These are phyloP conservation scores for Russula emetica DNA, from an alignment of 768 basidiomycete species.

Conservation along the genomic window DNA sequence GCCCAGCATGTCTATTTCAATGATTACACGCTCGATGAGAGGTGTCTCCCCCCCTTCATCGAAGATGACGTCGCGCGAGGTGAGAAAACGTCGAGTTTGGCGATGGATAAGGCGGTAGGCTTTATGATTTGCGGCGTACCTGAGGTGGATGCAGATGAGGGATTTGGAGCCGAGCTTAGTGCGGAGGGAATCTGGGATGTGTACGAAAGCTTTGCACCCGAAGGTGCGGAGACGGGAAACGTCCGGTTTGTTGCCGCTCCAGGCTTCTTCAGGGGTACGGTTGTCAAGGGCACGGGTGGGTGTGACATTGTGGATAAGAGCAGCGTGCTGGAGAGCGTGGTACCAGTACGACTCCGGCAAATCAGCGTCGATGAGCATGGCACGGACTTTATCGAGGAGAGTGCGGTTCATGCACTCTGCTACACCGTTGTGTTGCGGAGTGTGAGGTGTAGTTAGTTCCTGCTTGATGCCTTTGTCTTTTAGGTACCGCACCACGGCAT, in stretches of 20 bases:
- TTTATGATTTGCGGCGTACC: conserved; percentile 14
- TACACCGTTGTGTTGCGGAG: too few relatives aligned
- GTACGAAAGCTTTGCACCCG: conserved; percentile 18
- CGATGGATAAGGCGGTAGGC: conserved; percentile 23
- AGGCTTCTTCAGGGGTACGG: conserved; percentile 25
- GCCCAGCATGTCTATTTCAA: too few relatives aligned
- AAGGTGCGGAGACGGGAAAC: conserved; percentile 20
- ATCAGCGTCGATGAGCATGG: conserved; percentile 22
- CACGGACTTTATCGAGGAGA: conserved; percentile 15
- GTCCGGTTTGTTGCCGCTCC: conserved; percentile 22
- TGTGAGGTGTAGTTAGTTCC: too few relatives aligned
- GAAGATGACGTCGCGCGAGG: conserved; percentile 23
- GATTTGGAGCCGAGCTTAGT: conserved; percentile 23
- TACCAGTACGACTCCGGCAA: conserved; percentile 27
- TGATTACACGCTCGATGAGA: too few relatives aligned
- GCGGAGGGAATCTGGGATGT: conserved; percentile 3
- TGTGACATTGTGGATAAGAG: not conserved
- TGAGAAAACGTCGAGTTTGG: not conserved
- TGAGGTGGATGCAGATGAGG: conserved; percentile 22
- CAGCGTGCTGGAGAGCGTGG: not conserved
- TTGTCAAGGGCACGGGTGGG: conserved; percentile 22
- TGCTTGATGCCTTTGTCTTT: too few relatives aligned
- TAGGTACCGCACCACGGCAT: too few relatives aligned
- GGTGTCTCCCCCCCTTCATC: conserved; percentile 19
- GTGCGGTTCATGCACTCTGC: conserved; percentile 16